Evolutionary conservation across 305 asterid species (phyloP).

Genomic region (Petunia hybrid): DNA sequence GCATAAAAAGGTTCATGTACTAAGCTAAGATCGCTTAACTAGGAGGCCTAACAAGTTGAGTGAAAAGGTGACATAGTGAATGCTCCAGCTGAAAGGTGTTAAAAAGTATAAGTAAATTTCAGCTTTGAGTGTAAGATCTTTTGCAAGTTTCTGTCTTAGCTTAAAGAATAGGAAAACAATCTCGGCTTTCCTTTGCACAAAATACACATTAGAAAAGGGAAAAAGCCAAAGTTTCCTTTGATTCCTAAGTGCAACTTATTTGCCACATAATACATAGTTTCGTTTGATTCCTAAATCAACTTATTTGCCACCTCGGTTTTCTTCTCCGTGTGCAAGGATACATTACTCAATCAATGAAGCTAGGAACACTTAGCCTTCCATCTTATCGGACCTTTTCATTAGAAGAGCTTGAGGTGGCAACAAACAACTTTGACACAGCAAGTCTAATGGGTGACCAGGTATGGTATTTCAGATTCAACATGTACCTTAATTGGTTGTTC

Average conservation of each 20-base stretch:
- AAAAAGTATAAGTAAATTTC: not conserved
- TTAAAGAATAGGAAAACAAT: not conserved
- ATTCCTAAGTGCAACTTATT: constrained; percentile 18
- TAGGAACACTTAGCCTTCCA: constrained; percentile 76
- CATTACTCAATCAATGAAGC: constrained; percentile 75
- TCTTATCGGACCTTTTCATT: constrained; percentile 70
- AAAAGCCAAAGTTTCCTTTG: not conserved
- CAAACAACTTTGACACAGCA: constrained; percentile 70
- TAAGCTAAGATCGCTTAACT: not conserved
- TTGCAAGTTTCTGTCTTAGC: not conserved
- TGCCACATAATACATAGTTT: not conserved
- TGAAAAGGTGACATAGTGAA: not conserved
- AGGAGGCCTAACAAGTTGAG: not conserved
- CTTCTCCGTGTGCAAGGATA: constrained; percentile 52
- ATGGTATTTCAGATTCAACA: constrained; percentile 26
- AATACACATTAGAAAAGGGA: not conserved
- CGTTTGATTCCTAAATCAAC: not conserved
- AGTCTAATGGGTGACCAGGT: constrained; percentile 77
- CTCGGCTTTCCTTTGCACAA: not conserved
- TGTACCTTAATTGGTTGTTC: not conserved
- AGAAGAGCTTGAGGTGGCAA: constrained; percentile 86
- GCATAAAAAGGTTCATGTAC: too few species aligned
- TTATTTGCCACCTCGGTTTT: constrained; percentile 18
- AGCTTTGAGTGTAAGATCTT: too few species aligned
- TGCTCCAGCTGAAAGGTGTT: not conserved